Conservation (phyloP, 129 eudicot species). For the Daucus carota region DNA sequence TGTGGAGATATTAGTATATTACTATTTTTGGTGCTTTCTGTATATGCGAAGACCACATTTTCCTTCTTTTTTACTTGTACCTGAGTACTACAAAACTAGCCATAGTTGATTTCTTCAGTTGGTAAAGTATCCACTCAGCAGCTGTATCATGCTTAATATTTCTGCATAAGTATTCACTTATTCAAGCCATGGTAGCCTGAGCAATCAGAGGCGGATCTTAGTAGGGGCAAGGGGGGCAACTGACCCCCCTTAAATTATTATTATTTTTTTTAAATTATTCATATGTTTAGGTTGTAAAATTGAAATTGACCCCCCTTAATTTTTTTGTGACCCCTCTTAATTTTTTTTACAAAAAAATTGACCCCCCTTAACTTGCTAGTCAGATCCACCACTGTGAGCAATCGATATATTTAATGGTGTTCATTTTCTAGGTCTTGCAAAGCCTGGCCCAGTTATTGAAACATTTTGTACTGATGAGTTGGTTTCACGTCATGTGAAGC, state of each 20-base stretch:
- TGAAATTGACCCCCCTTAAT: too few species aligned
- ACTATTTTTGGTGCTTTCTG: neutral
- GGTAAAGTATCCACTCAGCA: neutral
- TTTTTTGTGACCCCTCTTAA: too few species aligned
- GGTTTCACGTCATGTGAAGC: constrained; percentile 77
- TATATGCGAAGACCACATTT: neutral
- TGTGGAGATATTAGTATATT: neutral
- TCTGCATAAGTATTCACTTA: neutral
- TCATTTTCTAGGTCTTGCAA: constrained; percentile 76
- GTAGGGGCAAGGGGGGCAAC: too few species aligned
- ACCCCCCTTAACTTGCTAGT: too few species aligned
- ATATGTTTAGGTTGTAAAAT: too few species aligned
- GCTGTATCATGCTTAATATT: neutral
- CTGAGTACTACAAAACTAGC: neutral
- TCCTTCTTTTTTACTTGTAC: neutral
- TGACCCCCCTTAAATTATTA: too few species aligned
- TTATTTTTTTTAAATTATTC: too few species aligned
- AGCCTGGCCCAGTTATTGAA: constrained; percentile 97
- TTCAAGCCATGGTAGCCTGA: neutral
- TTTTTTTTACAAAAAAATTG: too few species aligned
- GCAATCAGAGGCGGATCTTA: too few species aligned
- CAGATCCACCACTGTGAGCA: too few species aligned
- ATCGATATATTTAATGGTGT: neutral
- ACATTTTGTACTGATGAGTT: constrained; percentile 85
- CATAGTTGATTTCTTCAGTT: neutral